These are phyloP conservation scores for Hypoxylon sp. DNA, from an alignment of 2,329 filamentous ascomycete genomes.

Conservation along the genomic window DNA sequence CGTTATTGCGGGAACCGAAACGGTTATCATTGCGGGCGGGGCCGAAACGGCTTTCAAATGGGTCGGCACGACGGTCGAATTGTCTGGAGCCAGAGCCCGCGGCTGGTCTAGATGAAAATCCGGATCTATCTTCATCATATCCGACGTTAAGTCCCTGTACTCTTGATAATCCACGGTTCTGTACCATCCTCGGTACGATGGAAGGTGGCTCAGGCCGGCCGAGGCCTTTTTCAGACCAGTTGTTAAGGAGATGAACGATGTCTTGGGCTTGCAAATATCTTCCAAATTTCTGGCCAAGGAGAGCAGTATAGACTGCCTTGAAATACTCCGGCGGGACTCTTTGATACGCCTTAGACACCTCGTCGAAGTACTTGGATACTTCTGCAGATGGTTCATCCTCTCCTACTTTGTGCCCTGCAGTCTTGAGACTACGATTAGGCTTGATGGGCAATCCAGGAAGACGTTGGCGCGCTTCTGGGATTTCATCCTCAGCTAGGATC, in stretches of 20 bases:
- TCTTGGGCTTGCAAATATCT: slow-evolving; percentile 55
- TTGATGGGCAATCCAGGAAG: slow-evolving; percentile 74
- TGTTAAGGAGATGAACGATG: slow-evolving; percentile 67
- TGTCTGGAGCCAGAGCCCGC: slow-evolving; percentile 3
- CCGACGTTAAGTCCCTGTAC: slow-evolving; percentile 52
- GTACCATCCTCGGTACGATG: slow-evolving; percentile 50
- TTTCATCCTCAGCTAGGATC: slow-evolving; percentile 71
- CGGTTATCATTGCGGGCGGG: neutral
- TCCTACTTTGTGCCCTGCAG: slow-evolving; percentile 68
- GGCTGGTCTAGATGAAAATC: neutral
- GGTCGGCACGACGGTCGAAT: slow-evolving; percentile 1
- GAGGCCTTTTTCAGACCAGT: slow-evolving; percentile 66
- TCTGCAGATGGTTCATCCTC: slow-evolving; percentile 58
- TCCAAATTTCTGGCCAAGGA: slow-evolving; percentile 66
- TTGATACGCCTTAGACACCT: slow-evolving; percentile 61
- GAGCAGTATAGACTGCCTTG: slow-evolving; percentile 67
- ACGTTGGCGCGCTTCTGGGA: slow-evolving; percentile 62
- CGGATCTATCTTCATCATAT: slow-evolving; percentile 28
- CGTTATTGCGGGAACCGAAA: neutral
- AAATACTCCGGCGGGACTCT: slow-evolving; percentile 60
- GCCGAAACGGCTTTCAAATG: slow-evolving; percentile 8
- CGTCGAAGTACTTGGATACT: slow-evolving; percentile 57
- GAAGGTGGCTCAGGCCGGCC: slow-evolving; percentile 66
- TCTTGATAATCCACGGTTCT: slow-evolving; percentile 47
- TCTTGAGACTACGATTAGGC: slow-evolving; percentile 65